phyloP scores from a whole-genome alignment of 257 asterid genomes.

The Nicotiana tomentosiformis region DNA sequence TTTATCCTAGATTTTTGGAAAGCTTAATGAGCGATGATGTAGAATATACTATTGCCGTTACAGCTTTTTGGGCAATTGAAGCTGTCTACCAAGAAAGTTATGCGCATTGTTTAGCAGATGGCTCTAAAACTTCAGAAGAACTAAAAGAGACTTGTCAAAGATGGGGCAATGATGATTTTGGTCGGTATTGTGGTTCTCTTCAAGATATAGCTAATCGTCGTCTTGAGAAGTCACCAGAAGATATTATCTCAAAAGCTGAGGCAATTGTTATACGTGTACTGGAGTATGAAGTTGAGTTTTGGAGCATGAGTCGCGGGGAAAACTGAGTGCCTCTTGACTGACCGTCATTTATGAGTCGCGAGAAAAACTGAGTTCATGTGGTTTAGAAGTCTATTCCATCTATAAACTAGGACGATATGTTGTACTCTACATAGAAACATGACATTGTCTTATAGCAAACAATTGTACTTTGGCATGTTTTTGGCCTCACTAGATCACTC shows the following conservation, averaged over 20 bases:
- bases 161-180: slow-evolving; percentile 66
- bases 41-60: slow-evolving; percentile 52
- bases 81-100: slow-evolving; percentile 78
- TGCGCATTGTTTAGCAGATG: slow-evolving; percentile 72
- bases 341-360: slow-evolving; percentile 14
- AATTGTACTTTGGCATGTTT: background rate
- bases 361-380: slow-evolving; percentile 3
- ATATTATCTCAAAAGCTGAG: slow-evolving; percentile 51
- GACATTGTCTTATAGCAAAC: background rate
- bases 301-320: slow-evolving; percentile 64
- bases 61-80: slow-evolving; percentile 82
- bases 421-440: background rate
- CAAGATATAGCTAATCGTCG: slow-evolving; percentile 42
- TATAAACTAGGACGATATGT: background rate
- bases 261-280: slow-evolving; percentile 40
- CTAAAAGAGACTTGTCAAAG: slow-evolving; percentile 63
- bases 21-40: slow-evolving; percentile 52
- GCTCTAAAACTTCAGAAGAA: slow-evolving; percentile 49
- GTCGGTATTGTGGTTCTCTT: slow-evolving; percentile 49
- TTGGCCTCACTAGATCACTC: background rate
- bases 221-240: slow-evolving; percentile 45
- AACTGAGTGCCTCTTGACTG: slow-evolving; percentile 1
- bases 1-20: slow-evolving; percentile 46
- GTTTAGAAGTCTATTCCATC: background rate
- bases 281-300: slow-evolving; percentile 62